These are phyloP conservation scores for Plasmodium reichenowi DNA, from an alignment of 169 alveolate genomes.

Conservation along the genomic window DNA sequence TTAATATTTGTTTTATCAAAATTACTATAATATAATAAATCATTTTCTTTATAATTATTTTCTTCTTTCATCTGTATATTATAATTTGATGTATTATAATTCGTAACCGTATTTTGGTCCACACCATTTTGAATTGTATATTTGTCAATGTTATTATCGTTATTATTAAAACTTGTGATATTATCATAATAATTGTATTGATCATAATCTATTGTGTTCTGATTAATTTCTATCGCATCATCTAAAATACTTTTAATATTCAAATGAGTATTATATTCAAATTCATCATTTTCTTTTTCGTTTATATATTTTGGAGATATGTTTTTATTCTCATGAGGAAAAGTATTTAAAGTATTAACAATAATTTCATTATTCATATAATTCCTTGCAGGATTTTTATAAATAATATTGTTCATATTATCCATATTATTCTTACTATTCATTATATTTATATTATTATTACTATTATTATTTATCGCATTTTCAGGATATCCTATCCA, in stretches of 20 bases:
- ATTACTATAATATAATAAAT: background rate
- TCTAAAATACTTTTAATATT: constrained; percentile 56
- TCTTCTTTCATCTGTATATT: constrained; percentile 9
- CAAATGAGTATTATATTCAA: constrained; percentile 29
- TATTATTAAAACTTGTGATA: background rate
- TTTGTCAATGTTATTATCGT: background rate
- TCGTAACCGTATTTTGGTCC: background rate
- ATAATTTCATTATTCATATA: background rate
- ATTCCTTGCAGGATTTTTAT: background rate
- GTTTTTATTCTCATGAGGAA: constrained; percentile 1
- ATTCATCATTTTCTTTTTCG: constrained; percentile 15
- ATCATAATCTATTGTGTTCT: constrained; percentile 21
- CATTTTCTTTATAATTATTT: constrained; percentile 2
- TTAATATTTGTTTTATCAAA: constrained; percentile 1
- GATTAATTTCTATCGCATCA: constrained; percentile 62
- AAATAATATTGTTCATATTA: background rate
- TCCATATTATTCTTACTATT: background rate
- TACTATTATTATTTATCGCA: background rate
- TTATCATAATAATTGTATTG: constrained; percentile 25
- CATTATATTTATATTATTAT: background rate
- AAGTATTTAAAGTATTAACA: background rate
- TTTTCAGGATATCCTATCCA: background rate
- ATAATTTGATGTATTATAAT: background rate
- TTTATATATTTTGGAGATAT: constrained; percentile 4
- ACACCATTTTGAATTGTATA: background rate